Percentiles rank a stretch among this genome's conserved stretches.
phyloP scores from a whole-genome alignment of 2,329 filamentous ascomycete genomes.

The Daldinia eschscholtzii region DNA sequence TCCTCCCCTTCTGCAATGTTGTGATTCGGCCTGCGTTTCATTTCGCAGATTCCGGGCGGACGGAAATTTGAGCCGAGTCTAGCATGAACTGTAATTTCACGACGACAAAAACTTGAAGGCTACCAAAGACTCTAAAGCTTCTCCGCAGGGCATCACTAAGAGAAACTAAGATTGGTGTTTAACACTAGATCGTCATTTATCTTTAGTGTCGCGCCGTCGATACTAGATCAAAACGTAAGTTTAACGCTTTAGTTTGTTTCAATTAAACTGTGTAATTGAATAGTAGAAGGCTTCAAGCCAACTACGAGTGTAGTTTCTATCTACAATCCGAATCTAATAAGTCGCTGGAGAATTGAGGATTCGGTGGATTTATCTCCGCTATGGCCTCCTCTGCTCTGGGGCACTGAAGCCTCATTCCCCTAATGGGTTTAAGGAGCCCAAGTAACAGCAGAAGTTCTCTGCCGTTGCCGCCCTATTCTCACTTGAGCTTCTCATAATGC shows the following conservation, averaged over 20 bases:
- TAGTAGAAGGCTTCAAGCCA: conserved; percentile 36
- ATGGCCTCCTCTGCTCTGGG: conserved; percentile 17
- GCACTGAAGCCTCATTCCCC: conserved; percentile 18
- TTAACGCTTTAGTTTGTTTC: conserved; percentile 33
- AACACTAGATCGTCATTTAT: background rate
- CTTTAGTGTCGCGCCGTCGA: background rate
- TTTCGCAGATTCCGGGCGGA: conserved; percentile 9
- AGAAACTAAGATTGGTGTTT: background rate
- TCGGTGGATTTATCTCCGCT: background rate
- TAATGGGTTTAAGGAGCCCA: conserved; percentile 10
- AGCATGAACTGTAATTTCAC: conserved; percentile 8
- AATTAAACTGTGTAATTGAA: conserved; percentile 39
- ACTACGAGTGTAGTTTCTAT: conserved; percentile 33
- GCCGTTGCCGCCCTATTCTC: conserved; percentile 13
- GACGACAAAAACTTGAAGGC: background rate
- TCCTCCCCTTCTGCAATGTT: conserved; percentile 19
- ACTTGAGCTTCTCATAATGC: conserved; percentile 15
- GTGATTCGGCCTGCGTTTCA: conserved; percentile 18
- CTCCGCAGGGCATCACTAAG: background rate
- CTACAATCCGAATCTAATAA: conserved; percentile 33
- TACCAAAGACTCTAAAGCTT: background rate
- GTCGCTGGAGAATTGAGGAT: conserved; percentile 11
- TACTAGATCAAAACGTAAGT: background rate
- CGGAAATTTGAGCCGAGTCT: conserved; percentile 16
- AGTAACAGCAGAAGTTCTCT: conserved; percentile 6